Conservation (phyloP, 169 alveolate species). For the Cryptosporidium baileyi region DNA sequence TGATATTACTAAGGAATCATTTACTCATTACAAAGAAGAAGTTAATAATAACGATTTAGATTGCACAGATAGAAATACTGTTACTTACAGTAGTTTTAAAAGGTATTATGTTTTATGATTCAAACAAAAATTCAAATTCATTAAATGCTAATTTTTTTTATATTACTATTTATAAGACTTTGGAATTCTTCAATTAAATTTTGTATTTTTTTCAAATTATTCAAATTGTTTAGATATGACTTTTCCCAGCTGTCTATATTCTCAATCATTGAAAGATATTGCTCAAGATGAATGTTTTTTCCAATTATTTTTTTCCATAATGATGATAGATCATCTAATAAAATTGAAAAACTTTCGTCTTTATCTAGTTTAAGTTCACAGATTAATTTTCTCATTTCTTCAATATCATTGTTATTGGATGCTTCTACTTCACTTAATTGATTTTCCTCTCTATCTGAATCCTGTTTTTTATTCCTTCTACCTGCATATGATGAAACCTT, state of each 20-base stretch:
- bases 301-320: neutral
- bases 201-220: neutral
- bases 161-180: neutral
- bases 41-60: no score
- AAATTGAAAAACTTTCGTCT: neutral
- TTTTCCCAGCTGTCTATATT: slow-evolving; percentile 4
- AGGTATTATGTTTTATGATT: no score
- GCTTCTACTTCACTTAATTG: neutral
- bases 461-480: neutral
- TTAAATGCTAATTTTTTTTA: neutral
- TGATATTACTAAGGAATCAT: no score
- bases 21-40: no score
- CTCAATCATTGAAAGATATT: neutral
- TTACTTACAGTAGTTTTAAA: no score
- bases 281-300: neutral
- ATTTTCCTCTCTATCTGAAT: neutral
- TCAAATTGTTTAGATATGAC: neutral
- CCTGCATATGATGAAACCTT: slow-evolving; percentile 26
- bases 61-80: no score
- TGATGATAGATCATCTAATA: neutral
- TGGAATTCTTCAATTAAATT: neutral
- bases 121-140: no score
- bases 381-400: neutral
- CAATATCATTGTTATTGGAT: neutral
- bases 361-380: neutral